Evolutionary conservation across 2,329 filamentous ascomycete genomes (phyloP), one percentile per base, ranked within the genome.

Genomic region (Arachnopeziza araneosa): DNA sequence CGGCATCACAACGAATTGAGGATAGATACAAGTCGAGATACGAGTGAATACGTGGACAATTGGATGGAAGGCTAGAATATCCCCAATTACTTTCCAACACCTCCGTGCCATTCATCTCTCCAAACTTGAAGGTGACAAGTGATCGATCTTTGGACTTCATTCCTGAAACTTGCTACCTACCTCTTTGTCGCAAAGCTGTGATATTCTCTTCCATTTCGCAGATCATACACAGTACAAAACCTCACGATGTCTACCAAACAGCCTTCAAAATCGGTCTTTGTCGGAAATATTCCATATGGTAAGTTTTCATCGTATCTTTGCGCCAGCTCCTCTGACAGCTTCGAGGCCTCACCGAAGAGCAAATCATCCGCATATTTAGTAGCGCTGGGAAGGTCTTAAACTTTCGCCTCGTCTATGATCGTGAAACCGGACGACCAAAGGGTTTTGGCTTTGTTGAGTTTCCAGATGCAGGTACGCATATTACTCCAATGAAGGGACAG

Each of bases 371-470:
- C 68, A 96, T 96, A 63, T 96, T 98, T 75, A 90, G 87, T 72
- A 89, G 89, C 65, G 92, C 90, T 57, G 95, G 95, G 60, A 90
- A 93, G 66, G 93, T 98, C 1, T 81, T 96, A 61, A 93, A 90
- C 73, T 98, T 98, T 74, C 86, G 93, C 56, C 83, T 98, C 54
- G 93, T 98, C 65, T 96, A 96, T 76, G 96, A 98, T 77, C 89
- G 92, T 57, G 93, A 98, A 71, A 97, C 93, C 2, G 93, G 93
- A 50, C 87, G 91, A 59, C 93, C 95, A 0, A 98, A 97, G 75
- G 95, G 95, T 21, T 99, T 96, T 73, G 95, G 95, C 44, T 99
- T 98, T 70, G 90, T 93, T 70, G 93, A 98, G 74, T 99, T 96
- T 72, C 89, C 91, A 58, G 95, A 98, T 72, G 87, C 90, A 61